These are phyloP conservation scores for Ophiocordyceps sinensis DNA, from an alignment of 2,329 filamentous ascomycete genomes.

Conservation along the genomic window DNA sequence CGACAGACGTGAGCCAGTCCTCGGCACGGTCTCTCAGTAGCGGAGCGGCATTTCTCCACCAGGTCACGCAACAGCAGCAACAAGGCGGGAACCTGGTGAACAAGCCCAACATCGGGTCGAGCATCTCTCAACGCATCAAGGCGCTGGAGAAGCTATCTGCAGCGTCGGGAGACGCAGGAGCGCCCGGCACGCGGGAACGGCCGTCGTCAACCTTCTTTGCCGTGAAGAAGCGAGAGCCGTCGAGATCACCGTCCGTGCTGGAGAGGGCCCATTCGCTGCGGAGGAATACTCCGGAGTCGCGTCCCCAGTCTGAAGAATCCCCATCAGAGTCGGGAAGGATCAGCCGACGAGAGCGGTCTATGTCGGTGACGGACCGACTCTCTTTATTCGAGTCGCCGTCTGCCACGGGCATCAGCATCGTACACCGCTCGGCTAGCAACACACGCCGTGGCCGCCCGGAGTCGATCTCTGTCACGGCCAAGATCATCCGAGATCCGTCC, in stretches of 20 bases:
- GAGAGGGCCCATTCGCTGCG: conserved; percentile 28
- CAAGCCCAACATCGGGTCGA: conserved; percentile 72
- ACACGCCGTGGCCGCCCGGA: conserved; percentile 41
- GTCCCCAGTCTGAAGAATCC: conserved; percentile 27
- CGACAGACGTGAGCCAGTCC: conserved; percentile 29
- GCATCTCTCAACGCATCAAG: conserved; percentile 90
- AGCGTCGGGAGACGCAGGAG: conserved; percentile 12
- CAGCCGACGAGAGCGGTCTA: conserved; percentile 30
- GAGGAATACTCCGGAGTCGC: conserved; percentile 13
- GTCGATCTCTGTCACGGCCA: conserved; percentile 77
- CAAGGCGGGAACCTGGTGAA: conserved; percentile 32
- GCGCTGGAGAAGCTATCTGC: conserved; percentile 68
- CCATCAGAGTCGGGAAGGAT: conserved; percentile 27
- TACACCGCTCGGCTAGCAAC: conserved; percentile 12
- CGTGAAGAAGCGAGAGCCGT: conserved; percentile 35
- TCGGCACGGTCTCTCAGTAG: conserved; percentile 40
- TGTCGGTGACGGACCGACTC: conserved; percentile 39
- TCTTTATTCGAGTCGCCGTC: conserved; percentile 35
- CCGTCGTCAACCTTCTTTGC: conserved; percentile 44
- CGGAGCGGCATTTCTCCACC: conserved; percentile 40
- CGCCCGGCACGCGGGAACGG: conserved; percentile 16
- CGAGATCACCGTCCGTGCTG: conserved; percentile 28
- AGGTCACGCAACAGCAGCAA: conserved; percentile 39
- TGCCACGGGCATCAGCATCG: conserved; percentile 6
- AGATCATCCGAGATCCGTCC: conserved; percentile 56